Conservation (phyloP, 306 rosid genomes). For the Medicago truncatula region MtrunA17r5.0-ANR NC_053049.1:35867501-35868000, state of each 20-base stretch:
- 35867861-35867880: neutral
- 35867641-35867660: neutral
- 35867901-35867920: slow-evolving; percentile 15
- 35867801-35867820: neutral
- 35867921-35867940: slow-evolving; percentile 33
- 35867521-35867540: neutral
- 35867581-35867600: neutral
- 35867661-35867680: neutral
- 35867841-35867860: neutral
- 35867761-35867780: neutral
- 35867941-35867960: slow-evolving; percentile 76
- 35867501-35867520: neutral
- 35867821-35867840: neutral
- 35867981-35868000: slow-evolving; percentile 78
- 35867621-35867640: neutral
- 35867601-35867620: neutral
- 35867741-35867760: neutral
- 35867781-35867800: neutral
- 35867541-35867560: neutral
- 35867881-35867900: slow-evolving; percentile 10
- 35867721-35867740: neutral
- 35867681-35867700: slow-evolving; percentile 1
- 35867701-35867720: neutral
- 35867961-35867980: slow-evolving; percentile 85
- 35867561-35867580: neutral